Base-by-base conservation (phyloP, 495 filamentous ascomycete species). In the Saxophila tyrrhenica region DNA sequence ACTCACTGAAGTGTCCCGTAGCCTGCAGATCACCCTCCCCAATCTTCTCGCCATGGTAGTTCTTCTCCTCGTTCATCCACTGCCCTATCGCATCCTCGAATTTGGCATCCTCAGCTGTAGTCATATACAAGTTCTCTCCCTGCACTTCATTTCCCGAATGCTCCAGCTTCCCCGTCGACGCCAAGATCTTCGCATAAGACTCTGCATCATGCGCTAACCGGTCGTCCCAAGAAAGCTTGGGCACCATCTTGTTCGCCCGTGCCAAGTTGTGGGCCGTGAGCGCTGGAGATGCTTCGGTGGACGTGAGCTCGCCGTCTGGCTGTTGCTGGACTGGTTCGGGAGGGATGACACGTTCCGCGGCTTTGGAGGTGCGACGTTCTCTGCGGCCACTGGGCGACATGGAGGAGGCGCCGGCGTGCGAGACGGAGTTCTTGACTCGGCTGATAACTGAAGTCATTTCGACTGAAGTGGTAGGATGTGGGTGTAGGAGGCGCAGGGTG, bases 101-200 rank as follows among this genome's bases (percentile, higher is more conserved):
- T 10, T 22, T 35, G 0, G 57, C 57, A 1, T 64, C 39, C 0
- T 39, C 48, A 2, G 35, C 55, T 23, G 41, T 55, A 23, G 17
- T 29, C 69, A 62, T 61, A 58, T 64, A 70, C 10, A 73, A 58
- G 41, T 73, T 73, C 54, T 72, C 71, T 16, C 70, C 70, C 47
- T 69, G 63, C 39, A 60, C 62, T 9, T 62, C 56, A 17, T 57
- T 62, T 22, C 51, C 54, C 5, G 67, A 69, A 54, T 73, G 68
- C 35, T 69, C 39, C n/a, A 73, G 16, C 20, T 61, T 60, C 16
- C 65, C 60, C 20, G 56, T 60, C 1, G 55, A 23, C 41, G 60
- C 68, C 13, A 72, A 58, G 22, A 67, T 39, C 45, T 67, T 56
- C 8, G 69, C 69, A 51, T 65, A 71, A 3, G 24, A 29, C 25